Evolutionary conservation across 108 stramenopile species (phyloP), one percentile per base, ranked within the genome.

Genomic region (Aurantiochytrium sp.): DNA sequence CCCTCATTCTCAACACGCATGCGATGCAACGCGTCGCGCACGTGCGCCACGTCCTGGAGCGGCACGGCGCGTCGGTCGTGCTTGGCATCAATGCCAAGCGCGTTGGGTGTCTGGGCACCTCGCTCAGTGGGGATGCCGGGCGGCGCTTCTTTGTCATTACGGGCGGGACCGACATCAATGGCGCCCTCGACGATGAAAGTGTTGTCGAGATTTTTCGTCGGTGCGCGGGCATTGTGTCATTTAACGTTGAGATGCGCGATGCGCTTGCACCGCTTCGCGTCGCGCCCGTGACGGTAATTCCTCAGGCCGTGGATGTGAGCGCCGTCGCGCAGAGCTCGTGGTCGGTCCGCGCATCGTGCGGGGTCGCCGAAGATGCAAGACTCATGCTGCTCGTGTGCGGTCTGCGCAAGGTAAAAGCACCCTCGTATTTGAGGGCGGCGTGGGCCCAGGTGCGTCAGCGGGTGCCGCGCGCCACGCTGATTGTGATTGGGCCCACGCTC

Each of bases 1-100:
- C 42, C 15, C 39, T 81, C 12, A 48, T 81, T 48, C 6, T 81
- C 21, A 24, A 24, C 27, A 24, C 45, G 45, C 21, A 81, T 17
- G 42, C 39, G 10, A 27, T 41, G 10, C n/a, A 81, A 48, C 6
- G 30, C 45, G 45, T 48, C 19, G 8, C 8, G 17, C 12, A 27
- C 12, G 15, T 81, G 15, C 21, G 6, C 39, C 15, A 17, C 21
- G 6, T 81, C 42, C 42, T 81, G 15, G 45, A 81, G 1, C 10
- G 24, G 45, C 24, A n/a, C 1, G 12, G 32, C 12, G 42, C 24
- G 8, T 48, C 45, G 1, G 24, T 30, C 24, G 45, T 81, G 0
- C 0, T 81, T 6, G 73, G 73, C n/a, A 81, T 81, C n/a, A 81
- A 81, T 42, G 73, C 73, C 24, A 81, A 81, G 39, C 39, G 73